Evolutionary conservation across 495 filamentous ascomycete species (phyloP), one percentile per base, ranked within the genome.

Genomic region (Xylaria acuta): DNA sequence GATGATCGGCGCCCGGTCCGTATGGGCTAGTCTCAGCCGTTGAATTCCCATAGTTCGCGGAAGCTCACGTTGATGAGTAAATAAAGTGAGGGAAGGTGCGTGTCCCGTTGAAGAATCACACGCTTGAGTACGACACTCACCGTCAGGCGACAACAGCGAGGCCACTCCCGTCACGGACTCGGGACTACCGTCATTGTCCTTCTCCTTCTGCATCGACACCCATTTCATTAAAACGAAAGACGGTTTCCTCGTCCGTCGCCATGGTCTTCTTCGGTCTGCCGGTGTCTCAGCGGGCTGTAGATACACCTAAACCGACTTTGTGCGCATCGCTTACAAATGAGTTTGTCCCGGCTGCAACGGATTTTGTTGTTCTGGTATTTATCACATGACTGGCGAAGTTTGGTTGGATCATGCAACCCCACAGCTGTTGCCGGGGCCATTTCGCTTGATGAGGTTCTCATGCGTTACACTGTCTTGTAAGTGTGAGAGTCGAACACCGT

Each of bases 341-440:
- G 83, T 43, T 82, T 84, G 67, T 86, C 83, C 67, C 84, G 84
- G 45, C 83, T 83, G 75, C 85, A 87, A n/a, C 84, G 80, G 27
- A 87, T 82, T 65, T 87, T 87, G 16, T 81, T 82, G 60, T 86
- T 80, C 58, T 86, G 83, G 45, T 84, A 87, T 22, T 83, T 80
- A 69, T 87, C 85, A 75, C 85, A 87, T 0, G 84, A 86, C 1
- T 80, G 81, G 63, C 84, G 83, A 47, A 85, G 78, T 65, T 84
- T 85, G 60, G 83, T 32, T 7, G 62, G 9, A 20, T 66, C 51
- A 16, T 32, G 53, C 7, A 38, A 38, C 7, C 36, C 36, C 7
- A 7, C 7, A 3, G 7, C 36, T 38, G 36, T 38, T 7, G 3
- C 36, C 3, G 36, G 3, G 36, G 36, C 36, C 36, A 7, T 38